Conservation (phyloP, 768 basidiomycete species). For the Mycena metata region DNA sequence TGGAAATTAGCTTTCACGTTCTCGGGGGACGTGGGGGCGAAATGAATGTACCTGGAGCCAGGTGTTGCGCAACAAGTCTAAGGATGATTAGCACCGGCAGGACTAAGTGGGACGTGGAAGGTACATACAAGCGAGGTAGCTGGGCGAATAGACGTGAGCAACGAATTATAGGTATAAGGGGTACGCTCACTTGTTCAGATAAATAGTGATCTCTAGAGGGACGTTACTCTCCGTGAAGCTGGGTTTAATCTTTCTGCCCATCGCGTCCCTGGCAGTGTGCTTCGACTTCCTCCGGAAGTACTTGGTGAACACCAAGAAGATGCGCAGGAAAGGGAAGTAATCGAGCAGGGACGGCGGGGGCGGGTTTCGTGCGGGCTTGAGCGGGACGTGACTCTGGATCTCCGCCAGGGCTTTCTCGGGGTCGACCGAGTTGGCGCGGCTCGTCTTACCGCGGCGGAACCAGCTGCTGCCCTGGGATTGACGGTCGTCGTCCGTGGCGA, state of each 20-base stretch:
- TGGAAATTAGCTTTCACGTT: too few species aligned
- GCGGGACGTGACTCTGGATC: conserved; percentile 54
- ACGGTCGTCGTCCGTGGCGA: conserved; percentile 17
- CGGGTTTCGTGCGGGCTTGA: conserved; percentile 71
- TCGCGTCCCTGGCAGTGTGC: conserved; percentile 31
- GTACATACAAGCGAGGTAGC: conserved; percentile 38
- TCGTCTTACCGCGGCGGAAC: conserved; percentile 30
- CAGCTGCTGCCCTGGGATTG: conserved; percentile 28
- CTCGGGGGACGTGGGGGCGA: too few species aligned
- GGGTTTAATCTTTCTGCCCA: conserved; percentile 48
- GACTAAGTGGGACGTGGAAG: background rate
- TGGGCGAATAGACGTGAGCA: conserved; percentile 6
- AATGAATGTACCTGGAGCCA: conserved; percentile 44
- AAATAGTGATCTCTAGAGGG: conserved; percentile 70
- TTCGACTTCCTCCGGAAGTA: conserved; percentile 41
- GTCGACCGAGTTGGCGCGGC: conserved; percentile 50
- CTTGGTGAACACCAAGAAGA: conserved; percentile 58
- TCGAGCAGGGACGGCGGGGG: conserved; percentile 64
- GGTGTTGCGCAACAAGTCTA: conserved; percentile 59
- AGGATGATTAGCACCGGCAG: background rate
- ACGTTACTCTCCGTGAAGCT: conserved; percentile 68
- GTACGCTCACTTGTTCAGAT: conserved; percentile 60
- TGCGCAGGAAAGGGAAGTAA: conserved; percentile 67
- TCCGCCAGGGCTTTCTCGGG: conserved; percentile 60
- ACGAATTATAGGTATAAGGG: background rate